Conservation (phyloP, 2,329 filamentous ascomycete species). For the Colletotrichum noveboracense region DNA sequence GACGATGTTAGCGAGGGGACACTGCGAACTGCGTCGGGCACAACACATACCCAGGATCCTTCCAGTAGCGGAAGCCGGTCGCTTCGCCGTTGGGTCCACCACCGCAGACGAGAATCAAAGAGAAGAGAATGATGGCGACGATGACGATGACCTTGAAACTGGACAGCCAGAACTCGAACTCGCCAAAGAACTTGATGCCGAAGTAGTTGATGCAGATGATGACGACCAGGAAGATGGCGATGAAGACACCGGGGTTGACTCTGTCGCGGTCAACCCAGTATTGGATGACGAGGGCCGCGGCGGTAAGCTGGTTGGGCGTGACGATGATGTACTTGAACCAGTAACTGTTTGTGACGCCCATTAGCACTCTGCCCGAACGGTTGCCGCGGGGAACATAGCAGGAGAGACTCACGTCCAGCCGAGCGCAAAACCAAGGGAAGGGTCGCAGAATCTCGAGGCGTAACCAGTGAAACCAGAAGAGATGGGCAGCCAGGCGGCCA, state of each 20-base stretch:
- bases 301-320: conserved; percentile 85
- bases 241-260: conserved; percentile 81
- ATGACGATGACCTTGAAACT: conserved; percentile 75
- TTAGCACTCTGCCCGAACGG: conserved; percentile 54
- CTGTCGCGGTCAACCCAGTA: conserved; percentile 72
- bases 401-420: conserved; percentile 66
- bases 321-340: conserved; percentile 86
- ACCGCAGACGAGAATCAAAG: conserved; percentile 67
- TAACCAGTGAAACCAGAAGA: conserved; percentile 83
- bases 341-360: conserved; percentile 66
- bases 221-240: conserved; percentile 70
- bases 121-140: conserved; percentile 68
- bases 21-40: background rate
- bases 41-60: conserved; percentile 53
- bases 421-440: conserved; percentile 79
- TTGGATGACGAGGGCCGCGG: conserved; percentile 78
- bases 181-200: conserved; percentile 71
- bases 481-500: conserved; percentile 83
- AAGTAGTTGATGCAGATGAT: conserved; percentile 74
- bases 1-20: background rate
- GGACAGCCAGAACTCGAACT: conserved; percentile 67
- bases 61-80: conserved; percentile 72
- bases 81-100: conserved; percentile 68
- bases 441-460: conserved; percentile 79
- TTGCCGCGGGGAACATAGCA: background rate